Evolutionary conservation across 257 asterid species (phyloP).

Genomic region (Haberlea rhodopensis): DNA sequence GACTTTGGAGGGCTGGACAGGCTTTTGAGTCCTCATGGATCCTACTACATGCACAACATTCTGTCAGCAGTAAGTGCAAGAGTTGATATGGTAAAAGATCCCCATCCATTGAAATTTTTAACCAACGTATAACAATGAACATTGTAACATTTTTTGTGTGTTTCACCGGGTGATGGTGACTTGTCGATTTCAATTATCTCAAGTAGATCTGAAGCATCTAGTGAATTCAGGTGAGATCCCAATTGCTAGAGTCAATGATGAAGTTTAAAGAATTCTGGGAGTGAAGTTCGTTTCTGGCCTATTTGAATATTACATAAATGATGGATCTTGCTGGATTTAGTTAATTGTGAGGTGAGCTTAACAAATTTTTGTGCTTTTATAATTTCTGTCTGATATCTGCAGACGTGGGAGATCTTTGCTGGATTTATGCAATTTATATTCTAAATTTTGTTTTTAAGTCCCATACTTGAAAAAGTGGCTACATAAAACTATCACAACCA

Average conservation of each 20-base stretch:
- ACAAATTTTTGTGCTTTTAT: no score
- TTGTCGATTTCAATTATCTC: conserved; percentile 53
- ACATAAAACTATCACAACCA: no score
- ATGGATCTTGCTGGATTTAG: conserved; percentile 53
- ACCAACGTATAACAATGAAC: background rate
- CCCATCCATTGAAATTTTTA: conserved; percentile 3
- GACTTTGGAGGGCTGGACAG: no score
- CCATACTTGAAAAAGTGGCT: no score
- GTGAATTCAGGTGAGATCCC: no score
- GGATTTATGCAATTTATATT: no score
- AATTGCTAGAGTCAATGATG: conserved; percentile 74
- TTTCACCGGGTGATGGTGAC: conserved; percentile 77
- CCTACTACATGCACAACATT: conserved; percentile 59
- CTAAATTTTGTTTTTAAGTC: no score
- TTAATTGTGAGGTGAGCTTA: conserved; percentile 60
- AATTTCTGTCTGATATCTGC: no score
- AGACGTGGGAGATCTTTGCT: no score
- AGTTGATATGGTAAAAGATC: no score
- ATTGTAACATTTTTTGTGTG: conserved; percentile 16
- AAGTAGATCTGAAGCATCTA: no score
- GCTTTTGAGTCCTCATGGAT: conserved; percentile 64
- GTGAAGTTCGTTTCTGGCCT: conserved; percentile 76
- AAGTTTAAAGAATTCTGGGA: conserved; percentile 77
- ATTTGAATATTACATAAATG: conserved; percentile 64
- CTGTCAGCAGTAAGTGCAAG: conserved; percentile 68